These are phyloP conservation scores for Fonsecaea nubica DNA, from an alignment of 2,329 filamentous ascomycete genomes.

Conservation along the genomic window DNA sequence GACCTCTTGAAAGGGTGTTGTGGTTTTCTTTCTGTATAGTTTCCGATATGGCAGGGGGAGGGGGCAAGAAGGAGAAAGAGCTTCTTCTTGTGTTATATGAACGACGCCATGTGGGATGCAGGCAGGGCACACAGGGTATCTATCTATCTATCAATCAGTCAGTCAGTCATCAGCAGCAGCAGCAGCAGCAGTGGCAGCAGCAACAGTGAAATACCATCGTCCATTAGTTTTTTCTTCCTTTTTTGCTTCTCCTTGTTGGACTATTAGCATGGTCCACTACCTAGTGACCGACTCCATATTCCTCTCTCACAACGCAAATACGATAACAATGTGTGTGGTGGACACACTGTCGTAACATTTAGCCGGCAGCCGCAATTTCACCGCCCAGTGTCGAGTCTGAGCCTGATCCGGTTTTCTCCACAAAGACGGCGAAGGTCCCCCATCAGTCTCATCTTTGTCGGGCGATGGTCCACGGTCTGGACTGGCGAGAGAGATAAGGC, in stretches of 20 bases:
- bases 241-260: not conserved
- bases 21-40: conserved; percentile 1
- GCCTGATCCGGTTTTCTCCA: conserved; percentile 23
- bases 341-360: conserved; percentile 19
- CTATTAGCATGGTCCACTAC: not conserved
- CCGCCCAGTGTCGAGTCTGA: not conserved
- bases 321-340: not conserved
- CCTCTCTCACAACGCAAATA: not conserved
- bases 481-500: conserved; percentile 2
- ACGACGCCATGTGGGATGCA: conserved; percentile 5
- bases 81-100: conserved; percentile 13
- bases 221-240: not conserved
- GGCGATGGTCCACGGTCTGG: not conserved
- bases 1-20: not conserved
- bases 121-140: conserved; percentile 6
- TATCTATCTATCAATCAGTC: not conserved
- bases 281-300: too few relatives aligned
- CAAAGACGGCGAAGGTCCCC: not conserved
- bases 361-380: conserved; percentile 19
- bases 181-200: not conserved
- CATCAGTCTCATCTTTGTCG: conserved; percentile 9
- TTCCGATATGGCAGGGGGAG: not conserved
- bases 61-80: conserved; percentile 1
- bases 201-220: not conserved
- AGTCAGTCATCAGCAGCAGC: conserved; percentile 6